Evolutionary conservation across 257 asterid species (phyloP).

Genomic region (Dorcoceras hygrometricum): DNA sequence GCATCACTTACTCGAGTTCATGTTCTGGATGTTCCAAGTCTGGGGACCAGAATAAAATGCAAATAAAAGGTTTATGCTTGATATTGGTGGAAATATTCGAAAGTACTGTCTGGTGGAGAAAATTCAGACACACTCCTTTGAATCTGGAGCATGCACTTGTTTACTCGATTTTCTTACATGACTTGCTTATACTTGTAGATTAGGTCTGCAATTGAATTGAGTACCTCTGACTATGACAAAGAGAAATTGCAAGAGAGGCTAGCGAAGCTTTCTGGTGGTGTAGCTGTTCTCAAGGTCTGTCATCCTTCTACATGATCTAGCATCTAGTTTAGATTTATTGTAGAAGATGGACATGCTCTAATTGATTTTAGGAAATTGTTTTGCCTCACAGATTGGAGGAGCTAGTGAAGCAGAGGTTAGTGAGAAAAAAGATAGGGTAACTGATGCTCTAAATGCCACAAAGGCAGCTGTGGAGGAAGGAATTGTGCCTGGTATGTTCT

Average conservation of each 20-base stretch:
- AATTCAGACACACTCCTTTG: neutral
- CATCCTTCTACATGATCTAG: neutral
- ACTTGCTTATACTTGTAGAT: conserved; percentile 40
- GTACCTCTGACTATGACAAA: conserved; percentile 90
- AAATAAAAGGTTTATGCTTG: neutral
- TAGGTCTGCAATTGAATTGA: conserved; percentile 64
- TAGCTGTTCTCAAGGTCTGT: conserved; percentile 84
- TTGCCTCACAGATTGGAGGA: conserved; percentile 73
- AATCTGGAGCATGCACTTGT: neutral
- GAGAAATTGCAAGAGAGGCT: conserved; percentile 94
- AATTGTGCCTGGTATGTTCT: conserved; percentile 63
- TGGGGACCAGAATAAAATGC: neutral
- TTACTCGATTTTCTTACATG: neutral
- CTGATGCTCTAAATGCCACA: conserved; percentile 93
- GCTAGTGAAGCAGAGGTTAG: conserved; percentile 95
- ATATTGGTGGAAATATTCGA: neutral
- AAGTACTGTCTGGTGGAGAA: too few species aligned
- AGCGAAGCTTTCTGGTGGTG: conserved; percentile 96
- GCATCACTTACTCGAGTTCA: too few species aligned
- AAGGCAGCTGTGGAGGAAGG: conserved; percentile 99
- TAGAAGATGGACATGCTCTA: neutral
- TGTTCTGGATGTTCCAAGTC: neutral
- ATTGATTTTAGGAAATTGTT: neutral
- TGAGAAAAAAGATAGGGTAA: conserved; percentile 93
- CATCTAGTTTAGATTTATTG: neutral